phyloP scores from a whole-genome alignment of 768 basidiomycete species.

The Suillus placidus region DNA sequence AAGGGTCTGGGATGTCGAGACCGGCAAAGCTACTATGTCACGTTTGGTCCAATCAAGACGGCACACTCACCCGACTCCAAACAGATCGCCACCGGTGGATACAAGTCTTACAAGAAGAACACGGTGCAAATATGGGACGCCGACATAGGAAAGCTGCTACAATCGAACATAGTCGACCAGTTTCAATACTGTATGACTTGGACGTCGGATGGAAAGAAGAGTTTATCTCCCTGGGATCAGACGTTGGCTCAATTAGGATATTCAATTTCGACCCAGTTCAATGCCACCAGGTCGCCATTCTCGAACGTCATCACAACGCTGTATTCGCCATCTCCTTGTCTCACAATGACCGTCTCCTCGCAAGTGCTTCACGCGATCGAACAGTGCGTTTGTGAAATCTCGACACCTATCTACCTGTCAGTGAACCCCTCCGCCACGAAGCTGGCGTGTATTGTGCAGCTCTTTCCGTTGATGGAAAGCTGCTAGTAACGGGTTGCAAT shows the following conservation, averaged over 20 bases:
- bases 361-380: background rate
- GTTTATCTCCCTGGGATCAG: slow-evolving; percentile 2
- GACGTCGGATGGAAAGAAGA: background rate
- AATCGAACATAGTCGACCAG: slow-evolving; percentile 4
- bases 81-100: background rate
- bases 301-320: background rate
- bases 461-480: background rate
- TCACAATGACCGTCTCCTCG: background rate
- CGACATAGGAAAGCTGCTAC: background rate
- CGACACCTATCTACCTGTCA: background rate
- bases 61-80: background rate
- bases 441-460: background rate
- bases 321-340: background rate
- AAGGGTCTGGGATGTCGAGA: background rate
- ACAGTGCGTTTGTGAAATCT: background rate
- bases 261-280: background rate
- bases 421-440: slow-evolving; percentile 2
- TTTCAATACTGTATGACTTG: background rate
- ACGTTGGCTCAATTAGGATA: background rate
- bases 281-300: background rate
- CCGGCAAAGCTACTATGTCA: background rate
- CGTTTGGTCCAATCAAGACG: background rate
- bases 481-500: background rate
- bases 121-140: background rate
- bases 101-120: background rate